Evolutionary conservation across 805 yeast genomes (phyloP).

Genomic region (Teunomyces kruisii): DNA sequence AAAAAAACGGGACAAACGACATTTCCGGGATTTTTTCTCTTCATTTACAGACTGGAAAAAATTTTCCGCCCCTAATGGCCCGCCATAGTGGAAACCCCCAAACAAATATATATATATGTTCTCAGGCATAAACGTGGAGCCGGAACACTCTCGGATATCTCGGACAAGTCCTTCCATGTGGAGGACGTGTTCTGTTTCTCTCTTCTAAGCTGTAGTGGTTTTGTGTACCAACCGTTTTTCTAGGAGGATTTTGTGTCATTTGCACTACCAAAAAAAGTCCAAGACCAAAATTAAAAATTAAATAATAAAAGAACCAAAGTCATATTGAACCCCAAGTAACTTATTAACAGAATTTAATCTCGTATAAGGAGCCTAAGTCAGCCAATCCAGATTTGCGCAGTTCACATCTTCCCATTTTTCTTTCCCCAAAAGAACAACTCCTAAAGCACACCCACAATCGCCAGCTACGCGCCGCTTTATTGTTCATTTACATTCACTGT

Average conservation of each 20-base stretch:
- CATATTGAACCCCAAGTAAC: neutral
- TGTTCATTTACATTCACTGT: neutral
- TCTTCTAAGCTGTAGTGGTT: neutral
- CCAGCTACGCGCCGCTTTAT: slow-evolving; percentile 3
- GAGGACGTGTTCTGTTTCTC: no score
- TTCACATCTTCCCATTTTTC: neutral
- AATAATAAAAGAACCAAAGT: neutral
- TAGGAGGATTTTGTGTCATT: slow-evolving; percentile 1
- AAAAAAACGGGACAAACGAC: slow-evolving; percentile 17
- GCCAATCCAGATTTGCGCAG: neutral
- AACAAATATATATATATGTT: neutral
- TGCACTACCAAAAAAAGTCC: slow-evolving; percentile 6
- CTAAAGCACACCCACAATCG: neutral
- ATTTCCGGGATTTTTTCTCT: slow-evolving; percentile 16
- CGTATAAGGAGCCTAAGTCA: neutral
- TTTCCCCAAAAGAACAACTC: neutral
- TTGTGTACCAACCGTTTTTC: slow-evolving; percentile 1
- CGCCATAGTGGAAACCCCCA: neutral
- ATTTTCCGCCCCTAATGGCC: slow-evolving; percentile 1
- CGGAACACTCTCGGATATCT: no score
- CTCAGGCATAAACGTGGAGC: neutral
- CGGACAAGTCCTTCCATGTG: no score
- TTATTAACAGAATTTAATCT: neutral
- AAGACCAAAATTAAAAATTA: slow-evolving; percentile 2
- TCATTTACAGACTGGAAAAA: neutral